Evolutionary conservation across 177 flowering plant species (phyloP).

Genomic region (Vitis hybrid): DNA sequence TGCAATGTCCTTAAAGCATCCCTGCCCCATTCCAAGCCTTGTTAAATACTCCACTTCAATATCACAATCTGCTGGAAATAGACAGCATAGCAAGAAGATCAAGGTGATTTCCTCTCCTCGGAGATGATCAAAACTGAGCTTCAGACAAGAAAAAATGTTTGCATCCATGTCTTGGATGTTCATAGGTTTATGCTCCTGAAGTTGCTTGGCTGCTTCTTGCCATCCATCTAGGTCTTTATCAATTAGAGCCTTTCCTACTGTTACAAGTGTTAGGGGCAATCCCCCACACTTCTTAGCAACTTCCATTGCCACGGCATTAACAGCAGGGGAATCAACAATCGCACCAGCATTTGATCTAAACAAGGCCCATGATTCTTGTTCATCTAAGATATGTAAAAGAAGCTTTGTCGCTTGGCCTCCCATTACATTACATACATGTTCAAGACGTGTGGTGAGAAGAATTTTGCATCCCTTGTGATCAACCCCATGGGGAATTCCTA

Average conservation of each 20-base stretch:
- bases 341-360: background rate
- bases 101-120: background rate
- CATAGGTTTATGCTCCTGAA: background rate
- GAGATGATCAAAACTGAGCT: background rate
- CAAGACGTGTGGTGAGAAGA: background rate
- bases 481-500: constrained; percentile 3
- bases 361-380: constrained; percentile 5
- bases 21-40: constrained; percentile 1
- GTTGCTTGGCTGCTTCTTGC: background rate
- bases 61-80: constrained; percentile 1
- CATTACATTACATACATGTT: background rate
- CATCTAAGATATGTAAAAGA: background rate
- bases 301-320: background rate
- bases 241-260: constrained; percentile 1
- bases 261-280: background rate
- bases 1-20: background rate
- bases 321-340: background rate
- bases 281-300: constrained; percentile 5
- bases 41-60: background rate
- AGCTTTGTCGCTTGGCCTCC: background rate
- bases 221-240: background rate
- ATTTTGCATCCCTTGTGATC: background rate
- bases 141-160: background rate
- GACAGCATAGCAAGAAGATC: constrained; percentile 2
- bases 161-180: background rate